Base-by-base conservation (phyloP, 2,329 filamentous ascomycete species). In the Elsinoe arachidis region DNA sequence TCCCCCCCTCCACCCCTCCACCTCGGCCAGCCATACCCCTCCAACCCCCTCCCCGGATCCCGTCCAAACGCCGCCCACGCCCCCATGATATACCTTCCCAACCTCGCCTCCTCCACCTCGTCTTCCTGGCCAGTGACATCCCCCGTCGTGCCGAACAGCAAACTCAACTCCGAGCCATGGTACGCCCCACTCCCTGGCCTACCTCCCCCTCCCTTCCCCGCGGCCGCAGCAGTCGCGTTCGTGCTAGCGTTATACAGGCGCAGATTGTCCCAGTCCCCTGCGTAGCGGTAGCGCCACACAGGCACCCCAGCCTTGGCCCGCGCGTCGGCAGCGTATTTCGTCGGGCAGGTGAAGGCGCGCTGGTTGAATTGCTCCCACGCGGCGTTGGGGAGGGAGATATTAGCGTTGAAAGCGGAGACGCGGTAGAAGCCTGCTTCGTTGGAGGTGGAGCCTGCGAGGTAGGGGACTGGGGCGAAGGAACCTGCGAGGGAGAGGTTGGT, bases 401-500 rank as follows among this genome's bases (percentile, higher is more conserved):
- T 53, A 7, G 49, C 49, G 49, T 3, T 39, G 34, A 3, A 53
- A 34, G 49, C 49, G n/a, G 26, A 37, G 34, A 78, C 70, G 4
- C 71, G 70, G 63, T 78, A 79, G 66, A 74, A 77, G 0, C 74
- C 74, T 5, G 74, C 71, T 62, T 80, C 77, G 57, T 78, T 72
- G 61, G 76, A 56, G 55, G 72, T 76, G 61, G 72, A 72, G 12
- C 74, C 76, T 3, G 72, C 62, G 0, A 79, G 61, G 1, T 76
- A 66, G 0, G 78, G 76, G 39, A 68, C 59, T 14, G 66, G 70
- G 12, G 70, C 70, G 61, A 77, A 78, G 21, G 59, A 57, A 2
- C 63, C 66, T 2, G 52, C 55, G 3, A 62, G 53, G 3, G 64
- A 61, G 6, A 62, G 55, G 3, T 55, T 33, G 5, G 61, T 61